Evolutionary conservation across 768 basidiomycete genomes (phyloP).

Genomic region (Collybia mongolica): DNA sequence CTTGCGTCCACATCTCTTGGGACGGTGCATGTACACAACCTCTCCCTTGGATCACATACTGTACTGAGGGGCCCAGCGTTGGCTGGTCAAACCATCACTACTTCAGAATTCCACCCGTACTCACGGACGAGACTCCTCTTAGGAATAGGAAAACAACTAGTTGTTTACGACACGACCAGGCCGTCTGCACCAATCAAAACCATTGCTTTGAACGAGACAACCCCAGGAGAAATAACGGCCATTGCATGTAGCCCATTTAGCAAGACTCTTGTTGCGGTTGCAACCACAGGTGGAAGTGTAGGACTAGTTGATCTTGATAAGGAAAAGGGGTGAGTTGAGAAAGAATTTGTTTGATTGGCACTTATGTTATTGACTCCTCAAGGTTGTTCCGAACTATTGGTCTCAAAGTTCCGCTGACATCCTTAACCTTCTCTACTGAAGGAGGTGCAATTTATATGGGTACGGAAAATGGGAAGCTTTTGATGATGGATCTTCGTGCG

Average conservation of each 20-base stretch:
- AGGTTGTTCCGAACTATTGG: conserved; percentile 62
- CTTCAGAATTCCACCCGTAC: conserved; percentile 64
- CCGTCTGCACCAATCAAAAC: conserved; percentile 55
- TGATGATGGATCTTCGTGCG: conserved; percentile 62
- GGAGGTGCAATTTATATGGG: conserved; percentile 68
- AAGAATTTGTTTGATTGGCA: neutral
- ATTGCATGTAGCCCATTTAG: conserved; percentile 74
- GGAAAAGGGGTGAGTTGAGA: conserved; percentile 57
- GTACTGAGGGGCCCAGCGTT: conserved; percentile 53
- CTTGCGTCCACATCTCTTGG: conserved; percentile 55
- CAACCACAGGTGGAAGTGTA: conserved; percentile 52
- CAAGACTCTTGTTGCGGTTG: conserved; percentile 65
- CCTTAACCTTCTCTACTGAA: conserved; percentile 67
- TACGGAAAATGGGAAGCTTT: conserved; percentile 60
- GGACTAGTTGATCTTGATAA: conserved; percentile 72
- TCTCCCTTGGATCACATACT: conserved; percentile 51
- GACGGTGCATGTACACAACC: conserved; percentile 59
- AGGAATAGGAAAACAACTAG: conserved; percentile 46
- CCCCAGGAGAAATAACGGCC: conserved; percentile 48
- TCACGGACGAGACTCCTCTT: conserved; percentile 60
- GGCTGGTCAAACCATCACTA: conserved; percentile 33
- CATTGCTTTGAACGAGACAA: conserved; percentile 43
- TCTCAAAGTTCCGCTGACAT: conserved; percentile 52
- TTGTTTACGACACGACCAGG: conserved; percentile 62
- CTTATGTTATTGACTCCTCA: conserved; percentile 1